phyloP scores from a whole-genome alignment of 306 rosid species.

The Dicorynia guianensis region DNA sequence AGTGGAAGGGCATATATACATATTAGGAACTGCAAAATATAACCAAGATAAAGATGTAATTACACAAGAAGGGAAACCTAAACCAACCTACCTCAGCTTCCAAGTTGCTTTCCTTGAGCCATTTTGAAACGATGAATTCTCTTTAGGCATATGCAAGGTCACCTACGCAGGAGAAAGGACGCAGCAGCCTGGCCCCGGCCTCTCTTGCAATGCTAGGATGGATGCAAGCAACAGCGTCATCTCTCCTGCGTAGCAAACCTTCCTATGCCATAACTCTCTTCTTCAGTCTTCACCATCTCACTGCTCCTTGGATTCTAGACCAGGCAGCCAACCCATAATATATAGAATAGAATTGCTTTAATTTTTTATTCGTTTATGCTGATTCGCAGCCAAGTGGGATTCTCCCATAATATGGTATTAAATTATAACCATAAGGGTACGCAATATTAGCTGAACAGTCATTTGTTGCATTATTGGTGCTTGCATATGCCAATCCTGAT shows the following conservation, averaged over 20 bases:
- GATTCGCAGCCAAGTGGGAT: neutral
- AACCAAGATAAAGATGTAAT: neutral
- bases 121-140: neutral
- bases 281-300: neutral
- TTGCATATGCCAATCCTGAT: slow-evolving; percentile 25
- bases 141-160: slow-evolving; percentile 52
- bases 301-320: slow-evolving; percentile 18
- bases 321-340: slow-evolving; percentile 23
- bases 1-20: too few species aligned
- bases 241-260: slow-evolving; percentile 83
- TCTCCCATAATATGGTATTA: neutral
- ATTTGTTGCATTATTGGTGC: too few species aligned
- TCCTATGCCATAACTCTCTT: slow-evolving; percentile 27
- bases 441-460: neutral
- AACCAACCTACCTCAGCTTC: slow-evolving; percentile 28
- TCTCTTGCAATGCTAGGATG: neutral
- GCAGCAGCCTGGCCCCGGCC: neutral
- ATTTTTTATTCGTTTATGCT: slow-evolving; percentile 4
- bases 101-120: slow-evolving; percentile 11
- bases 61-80: slow-evolving; percentile 6
- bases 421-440: slow-evolving; percentile 35
- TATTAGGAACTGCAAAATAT: too few species aligned
- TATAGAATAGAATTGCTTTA: slow-evolving; percentile 25
- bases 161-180: slow-evolving; percentile 49
- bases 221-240: slow-evolving; percentile 56